phyloP scores from a whole-genome alignment of 106 monocot genomes.

The Acanthochlamys bracteata region DNA sequence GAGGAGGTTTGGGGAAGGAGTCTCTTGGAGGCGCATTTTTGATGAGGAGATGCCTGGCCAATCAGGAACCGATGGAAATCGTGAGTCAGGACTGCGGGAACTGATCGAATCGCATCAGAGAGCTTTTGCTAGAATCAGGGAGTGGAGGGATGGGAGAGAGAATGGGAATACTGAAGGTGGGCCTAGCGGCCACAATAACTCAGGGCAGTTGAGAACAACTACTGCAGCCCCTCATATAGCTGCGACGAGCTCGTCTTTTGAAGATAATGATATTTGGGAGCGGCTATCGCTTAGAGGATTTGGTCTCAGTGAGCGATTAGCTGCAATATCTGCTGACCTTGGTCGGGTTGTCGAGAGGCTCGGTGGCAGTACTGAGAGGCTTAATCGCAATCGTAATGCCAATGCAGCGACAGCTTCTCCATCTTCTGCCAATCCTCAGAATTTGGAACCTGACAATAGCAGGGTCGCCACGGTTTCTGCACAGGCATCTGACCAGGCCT shows the following conservation, averaged over 20 bases:
- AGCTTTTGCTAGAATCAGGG: conserved; percentile 39
- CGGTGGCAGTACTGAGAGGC: conserved; percentile 9
- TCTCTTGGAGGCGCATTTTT: conserved; percentile 24
- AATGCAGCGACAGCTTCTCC: conserved; percentile 22
- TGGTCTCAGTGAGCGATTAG: conserved; percentile 26
- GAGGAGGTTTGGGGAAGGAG: conserved; percentile 9
- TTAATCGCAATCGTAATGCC: not conserved
- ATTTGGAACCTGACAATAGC: conserved; percentile 14
- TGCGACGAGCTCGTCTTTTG: conserved; percentile 16
- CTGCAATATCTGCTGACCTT: conserved; percentile 40
- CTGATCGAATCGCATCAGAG: conserved; percentile 30
- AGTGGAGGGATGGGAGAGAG: conserved; percentile 32
- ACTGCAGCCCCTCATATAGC: conserved; percentile 12
- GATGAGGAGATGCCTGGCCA: conserved; percentile 30
- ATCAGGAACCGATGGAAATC: conserved; percentile 23
- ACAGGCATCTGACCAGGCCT: conserved; percentile 52
- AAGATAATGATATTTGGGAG: conserved; percentile 31
- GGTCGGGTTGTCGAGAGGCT: conserved; percentile 46
- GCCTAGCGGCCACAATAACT: not conserved
- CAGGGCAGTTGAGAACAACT: conserved; percentile 16
- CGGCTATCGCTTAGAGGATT: conserved; percentile 22
- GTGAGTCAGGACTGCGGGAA: conserved; percentile 33
- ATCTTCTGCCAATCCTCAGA: conserved; percentile 27
- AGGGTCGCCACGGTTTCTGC: conserved; percentile 19
- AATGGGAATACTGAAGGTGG: conserved; percentile 15